phyloP scores from a whole-genome alignment of 768 basidiomycete species.

The Pulveroboletus frians region DNA sequence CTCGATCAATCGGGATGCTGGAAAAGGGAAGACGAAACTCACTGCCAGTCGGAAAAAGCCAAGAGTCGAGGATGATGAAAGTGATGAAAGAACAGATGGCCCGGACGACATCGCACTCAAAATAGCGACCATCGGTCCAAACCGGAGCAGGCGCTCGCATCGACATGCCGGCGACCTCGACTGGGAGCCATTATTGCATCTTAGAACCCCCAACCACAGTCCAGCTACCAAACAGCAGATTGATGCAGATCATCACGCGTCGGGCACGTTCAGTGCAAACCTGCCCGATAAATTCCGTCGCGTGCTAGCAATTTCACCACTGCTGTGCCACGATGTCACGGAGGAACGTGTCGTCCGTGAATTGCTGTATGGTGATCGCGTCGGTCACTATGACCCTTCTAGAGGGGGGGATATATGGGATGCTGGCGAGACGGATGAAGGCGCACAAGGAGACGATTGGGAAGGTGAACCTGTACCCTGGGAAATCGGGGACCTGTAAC shows the following conservation, averaged over 20 bases:
- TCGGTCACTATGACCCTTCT: constrained; percentile 52
- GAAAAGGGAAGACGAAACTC: constrained; percentile 38
- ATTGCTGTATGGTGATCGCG: constrained; percentile 54
- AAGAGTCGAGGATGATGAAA: constrained; percentile 35
- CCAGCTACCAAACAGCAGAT: constrained; percentile 6
- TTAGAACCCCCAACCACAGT: constrained; percentile 23
- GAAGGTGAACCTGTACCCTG: constrained; percentile 80
- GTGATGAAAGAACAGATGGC: constrained; percentile 22
- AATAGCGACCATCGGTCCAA: constrained; percentile 14
- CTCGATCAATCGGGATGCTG: constrained; percentile 26
- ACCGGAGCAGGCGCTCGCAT: constrained; percentile 8
- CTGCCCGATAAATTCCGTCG: constrained; percentile 62
- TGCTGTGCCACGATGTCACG: constrained; percentile 36
- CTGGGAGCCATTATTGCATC: constrained; percentile 29
- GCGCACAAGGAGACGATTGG: constrained; percentile 47
- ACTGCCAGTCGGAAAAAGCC: constrained; percentile 44
- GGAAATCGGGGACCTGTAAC: constrained; percentile 71
- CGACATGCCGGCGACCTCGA: constrained; percentile 18
- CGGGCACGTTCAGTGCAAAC: constrained; percentile 45
- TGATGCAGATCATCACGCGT: constrained; percentile 32
- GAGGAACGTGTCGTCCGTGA: constrained; percentile 54
- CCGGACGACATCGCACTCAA: constrained; percentile 17
- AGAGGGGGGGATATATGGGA: constrained; percentile 76
- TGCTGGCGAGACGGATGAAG: constrained; percentile 56
- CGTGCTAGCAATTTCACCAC: constrained; percentile 57